Conservation (phyloP, 1,284 basidiomycete genomes). For the Pyrrhoderma noxium region DNA sequence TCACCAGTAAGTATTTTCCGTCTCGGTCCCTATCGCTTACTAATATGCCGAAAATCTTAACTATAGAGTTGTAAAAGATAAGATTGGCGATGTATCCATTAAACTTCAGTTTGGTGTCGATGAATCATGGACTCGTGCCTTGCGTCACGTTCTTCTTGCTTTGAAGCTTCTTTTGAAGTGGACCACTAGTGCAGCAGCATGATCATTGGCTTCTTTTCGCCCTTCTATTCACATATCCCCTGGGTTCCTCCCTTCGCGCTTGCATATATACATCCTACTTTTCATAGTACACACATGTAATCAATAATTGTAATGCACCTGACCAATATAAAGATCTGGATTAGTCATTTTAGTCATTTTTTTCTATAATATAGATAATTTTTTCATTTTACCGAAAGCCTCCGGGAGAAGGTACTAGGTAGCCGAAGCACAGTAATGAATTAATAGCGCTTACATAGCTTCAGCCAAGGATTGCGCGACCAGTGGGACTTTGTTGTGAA, state of each 20-base stretch:
- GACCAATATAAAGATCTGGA: too few species aligned
- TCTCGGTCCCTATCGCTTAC: conserved; percentile 7
- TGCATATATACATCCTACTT: too few species aligned
- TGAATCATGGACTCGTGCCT: conserved; percentile 91
- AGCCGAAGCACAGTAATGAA: too few species aligned
- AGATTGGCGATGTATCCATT: conserved; percentile 92
- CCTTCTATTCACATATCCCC: background rate
- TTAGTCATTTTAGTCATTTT: too few species aligned
- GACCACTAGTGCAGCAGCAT: conserved; percentile 61
- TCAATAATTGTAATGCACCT: too few species aligned
- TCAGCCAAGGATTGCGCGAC: too few species aligned
- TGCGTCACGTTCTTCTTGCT: conserved; percentile 85
- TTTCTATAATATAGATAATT: too few species aligned
- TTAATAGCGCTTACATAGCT: too few species aligned
- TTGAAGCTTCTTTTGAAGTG: conserved; percentile 82
- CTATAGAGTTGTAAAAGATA: conserved; percentile 84
- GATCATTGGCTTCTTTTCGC: conserved; percentile 34
- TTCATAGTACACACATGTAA: too few species aligned
- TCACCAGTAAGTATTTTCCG: conserved; percentile 57
- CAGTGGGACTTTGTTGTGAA: too few species aligned
- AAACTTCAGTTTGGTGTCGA: conserved; percentile 93
- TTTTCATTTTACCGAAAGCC: too few species aligned
- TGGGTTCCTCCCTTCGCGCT: background rate
- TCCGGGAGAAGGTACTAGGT: too few species aligned
- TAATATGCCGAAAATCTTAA: conserved; percentile 10